These are phyloP conservation scores for Penicillium soppii DNA, from an alignment of 495 filamentous ascomycete species.

Conservation along the genomic window DNA sequence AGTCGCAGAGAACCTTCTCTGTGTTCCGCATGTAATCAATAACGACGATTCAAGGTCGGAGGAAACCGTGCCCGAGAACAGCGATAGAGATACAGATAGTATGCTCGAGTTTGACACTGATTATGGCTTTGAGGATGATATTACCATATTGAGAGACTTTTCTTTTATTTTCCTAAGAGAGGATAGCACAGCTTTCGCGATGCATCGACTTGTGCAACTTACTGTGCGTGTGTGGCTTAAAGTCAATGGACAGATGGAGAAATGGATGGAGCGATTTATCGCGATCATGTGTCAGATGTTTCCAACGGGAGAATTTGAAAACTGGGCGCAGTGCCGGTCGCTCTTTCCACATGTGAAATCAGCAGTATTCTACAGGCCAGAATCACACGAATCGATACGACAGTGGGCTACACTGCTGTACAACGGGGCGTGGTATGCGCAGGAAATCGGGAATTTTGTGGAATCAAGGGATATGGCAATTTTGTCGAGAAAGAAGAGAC, in stretches of 20 bases:
- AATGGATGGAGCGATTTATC: slow-evolving; percentile 4
- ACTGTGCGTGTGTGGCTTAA: neutral
- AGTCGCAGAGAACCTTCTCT: neutral
- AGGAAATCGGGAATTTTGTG: neutral
- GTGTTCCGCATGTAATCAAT: neutral
- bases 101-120: neutral
- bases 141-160: neutral
- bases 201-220: slow-evolving; percentile 1
- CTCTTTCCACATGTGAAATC: slow-evolving; percentile 1
- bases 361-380: neutral
- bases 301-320: neutral
- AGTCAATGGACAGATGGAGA: slow-evolving; percentile 28
- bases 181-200: neutral
- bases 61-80: neutral
- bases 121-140: neutral
- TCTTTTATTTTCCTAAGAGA: neutral
- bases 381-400: neutral
- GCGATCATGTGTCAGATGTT: neutral
- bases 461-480: neutral
- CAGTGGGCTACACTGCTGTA: slow-evolving; percentile 1
- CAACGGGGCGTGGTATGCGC: neutral
- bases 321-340: neutral
- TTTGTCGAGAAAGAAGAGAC: neutral
- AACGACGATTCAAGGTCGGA: neutral
- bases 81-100: neutral